Conservation (phyloP, 2,329 filamentous ascomycete species). For the Nakataea oryzae region DNA sequence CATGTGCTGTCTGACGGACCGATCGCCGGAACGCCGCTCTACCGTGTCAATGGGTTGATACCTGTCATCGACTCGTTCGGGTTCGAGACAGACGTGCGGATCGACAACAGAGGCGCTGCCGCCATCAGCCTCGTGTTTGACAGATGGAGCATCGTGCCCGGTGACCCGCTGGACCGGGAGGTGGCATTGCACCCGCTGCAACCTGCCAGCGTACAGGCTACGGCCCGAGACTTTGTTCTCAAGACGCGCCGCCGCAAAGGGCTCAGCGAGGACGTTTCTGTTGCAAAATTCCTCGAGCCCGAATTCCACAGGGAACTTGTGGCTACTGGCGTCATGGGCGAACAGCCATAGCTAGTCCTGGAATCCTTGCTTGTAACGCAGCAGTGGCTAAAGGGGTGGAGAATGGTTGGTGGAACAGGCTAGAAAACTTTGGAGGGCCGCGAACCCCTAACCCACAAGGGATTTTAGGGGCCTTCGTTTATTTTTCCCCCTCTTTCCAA, state of each 20-base stretch:
- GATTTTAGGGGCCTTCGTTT: background rate
- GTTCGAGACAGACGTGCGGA: conserved; percentile 93
- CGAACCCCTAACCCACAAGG: background rate
- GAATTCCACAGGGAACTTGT: conserved; percentile 83
- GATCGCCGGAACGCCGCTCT: conserved; percentile 87
- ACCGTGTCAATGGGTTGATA: conserved; percentile 80
- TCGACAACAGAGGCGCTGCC: conserved; percentile 89
- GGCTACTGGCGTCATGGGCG: conserved; percentile 77
- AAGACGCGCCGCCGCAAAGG: conserved; percentile 94
- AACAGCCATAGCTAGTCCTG: conserved; percentile 10
- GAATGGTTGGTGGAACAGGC: background rate
- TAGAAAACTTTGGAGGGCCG: background rate
- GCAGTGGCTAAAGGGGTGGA: background rate
- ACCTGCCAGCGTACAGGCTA: conserved; percentile 77
- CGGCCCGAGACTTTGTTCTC: conserved; percentile 88
- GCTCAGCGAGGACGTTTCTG: conserved; percentile 86
- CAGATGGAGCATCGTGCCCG: conserved; percentile 89
- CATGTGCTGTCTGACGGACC: conserved; percentile 93
- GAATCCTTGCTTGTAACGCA: background rate
- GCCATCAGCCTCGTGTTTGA: conserved; percentile 91
- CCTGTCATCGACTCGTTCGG: conserved; percentile 97
- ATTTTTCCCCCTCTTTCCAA: too few relatives aligned
- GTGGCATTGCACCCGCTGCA: conserved; percentile 76
- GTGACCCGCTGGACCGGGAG: conserved; percentile 85
- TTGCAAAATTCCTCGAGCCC: conserved; percentile 92